phyloP scores from a whole-genome alignment of 192 early-diverging fungal species.

The Rhizoclosmatium sp. region DNA sequence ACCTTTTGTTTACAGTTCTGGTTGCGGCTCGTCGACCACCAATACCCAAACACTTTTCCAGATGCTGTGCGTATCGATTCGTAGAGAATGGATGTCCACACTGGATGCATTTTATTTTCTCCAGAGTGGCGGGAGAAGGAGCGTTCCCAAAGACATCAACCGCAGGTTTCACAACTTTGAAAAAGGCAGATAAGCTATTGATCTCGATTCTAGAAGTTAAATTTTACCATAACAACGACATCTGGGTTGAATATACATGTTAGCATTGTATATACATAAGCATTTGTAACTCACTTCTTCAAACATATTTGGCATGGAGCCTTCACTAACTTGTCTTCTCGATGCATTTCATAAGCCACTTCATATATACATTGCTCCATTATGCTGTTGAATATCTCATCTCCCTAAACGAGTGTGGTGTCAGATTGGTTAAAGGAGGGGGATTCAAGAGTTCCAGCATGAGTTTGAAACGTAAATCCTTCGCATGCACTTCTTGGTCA shows the following conservation, averaged over 20 bases:
- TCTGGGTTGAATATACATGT: conserved; percentile 41
- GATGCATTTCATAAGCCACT: conserved; percentile 75
- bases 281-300: conserved; percentile 65
- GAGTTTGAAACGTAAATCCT: too few relatives aligned
- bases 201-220: conserved; percentile 12
- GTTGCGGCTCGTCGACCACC: conserved; percentile 58
- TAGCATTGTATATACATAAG: conserved; percentile 1
- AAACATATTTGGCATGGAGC: conserved; percentile 77
- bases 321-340: conserved; percentile 66
- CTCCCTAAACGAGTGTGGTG: conserved; percentile 17
- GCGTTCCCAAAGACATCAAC: conserved; percentile 76
- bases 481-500: too few relatives aligned
- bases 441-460: too few relatives aligned
- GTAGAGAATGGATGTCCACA: conserved; percentile 81
- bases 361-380: conserved; percentile 78
- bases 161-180: conserved; percentile 46
- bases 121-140: conserved; percentile 58
- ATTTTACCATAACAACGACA: conserved; percentile 57
- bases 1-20: conserved; percentile 56
- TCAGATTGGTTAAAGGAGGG: too few relatives aligned
- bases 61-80: conserved; percentile 87
- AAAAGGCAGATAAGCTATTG: background rate
- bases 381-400: conserved; percentile 70
- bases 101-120: conserved; percentile 80
- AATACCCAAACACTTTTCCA: conserved; percentile 92